Evolutionary conservation across 768 basidiomycete species (phyloP).

Genomic region (Agrocybe praecox): DNA sequence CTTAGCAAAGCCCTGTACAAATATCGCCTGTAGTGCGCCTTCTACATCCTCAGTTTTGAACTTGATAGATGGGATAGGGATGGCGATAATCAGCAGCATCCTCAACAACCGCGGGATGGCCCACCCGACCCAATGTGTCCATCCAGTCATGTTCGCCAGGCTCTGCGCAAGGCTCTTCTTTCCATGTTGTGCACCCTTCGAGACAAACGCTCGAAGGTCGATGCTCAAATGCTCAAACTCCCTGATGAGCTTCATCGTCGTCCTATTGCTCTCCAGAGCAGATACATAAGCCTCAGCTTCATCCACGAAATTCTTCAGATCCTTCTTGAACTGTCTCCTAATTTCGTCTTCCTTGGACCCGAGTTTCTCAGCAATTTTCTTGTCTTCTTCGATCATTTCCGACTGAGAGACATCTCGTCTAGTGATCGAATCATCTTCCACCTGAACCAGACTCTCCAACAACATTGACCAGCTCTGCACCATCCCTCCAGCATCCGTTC

Average conservation of each 20-base stretch:
- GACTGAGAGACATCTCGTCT: too few species aligned
- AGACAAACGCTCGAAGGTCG: conserved; percentile 14
- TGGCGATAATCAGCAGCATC: conserved; percentile 23
- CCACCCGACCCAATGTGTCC: conserved; percentile 34
- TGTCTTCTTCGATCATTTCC: background rate
- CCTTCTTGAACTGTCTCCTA: conserved; percentile 14
- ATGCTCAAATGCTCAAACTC: conserved; percentile 15
- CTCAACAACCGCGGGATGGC: conserved; percentile 31
- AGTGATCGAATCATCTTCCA: conserved; percentile 9
- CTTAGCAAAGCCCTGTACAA: conserved; percentile 23
- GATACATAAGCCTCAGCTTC: conserved; percentile 20
- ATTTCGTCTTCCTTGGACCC: conserved; percentile 3
- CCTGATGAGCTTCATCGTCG: conserved; percentile 24
- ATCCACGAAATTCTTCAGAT: conserved; percentile 14
- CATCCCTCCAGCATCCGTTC: conserved; percentile 19
- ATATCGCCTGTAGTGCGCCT: conserved; percentile 32
- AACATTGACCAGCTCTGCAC: conserved; percentile 19
- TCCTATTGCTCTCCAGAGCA: conserved; percentile 21
- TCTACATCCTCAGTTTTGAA: conserved; percentile 34
- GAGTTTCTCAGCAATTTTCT: background rate
- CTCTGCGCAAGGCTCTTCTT: conserved; percentile 2
- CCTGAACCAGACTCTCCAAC: conserved; percentile 18
- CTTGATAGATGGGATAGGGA: conserved; percentile 42
- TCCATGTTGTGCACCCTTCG: conserved; percentile 1
- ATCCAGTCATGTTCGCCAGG: conserved; percentile 17